These are phyloP conservation scores for Colletotrichum sp. DNA, from an alignment of 2,329 filamentous ascomycete species.

Conservation along the genomic window DNA sequence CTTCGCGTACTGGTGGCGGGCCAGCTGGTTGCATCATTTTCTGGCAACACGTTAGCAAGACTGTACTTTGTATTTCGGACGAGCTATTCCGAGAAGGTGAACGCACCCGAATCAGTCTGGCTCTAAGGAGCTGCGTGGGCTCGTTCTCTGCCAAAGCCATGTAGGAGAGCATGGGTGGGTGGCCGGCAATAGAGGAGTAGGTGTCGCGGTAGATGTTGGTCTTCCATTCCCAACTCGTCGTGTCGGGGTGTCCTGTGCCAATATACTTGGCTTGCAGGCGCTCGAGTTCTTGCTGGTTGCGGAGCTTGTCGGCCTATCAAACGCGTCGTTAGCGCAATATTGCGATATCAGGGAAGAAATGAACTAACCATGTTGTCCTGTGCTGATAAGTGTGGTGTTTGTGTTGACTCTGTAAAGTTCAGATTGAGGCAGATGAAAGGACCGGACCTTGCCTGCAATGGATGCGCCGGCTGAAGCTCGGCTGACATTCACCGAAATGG, in stretches of 20 bases:
- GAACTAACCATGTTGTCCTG: constrained; percentile 7
- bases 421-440: neutral
- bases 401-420: neutral
- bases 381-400: neutral
- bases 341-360: no score
- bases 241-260: constrained; percentile 95
- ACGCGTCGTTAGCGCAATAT: neutral
- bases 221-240: constrained; percentile 96
- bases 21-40: constrained; percentile 72
- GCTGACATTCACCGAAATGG: neutral
- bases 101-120: constrained; percentile 76
- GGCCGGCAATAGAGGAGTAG: constrained; percentile 86
- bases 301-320: constrained; percentile 89
- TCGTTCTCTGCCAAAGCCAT: constrained; percentile 91
- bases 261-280: constrained; percentile 94
- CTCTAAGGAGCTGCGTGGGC: constrained; percentile 78
- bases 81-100: neutral
- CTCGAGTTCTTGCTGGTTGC: constrained; percentile 96
- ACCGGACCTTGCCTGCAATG: neutral
- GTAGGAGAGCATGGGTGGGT: constrained; percentile 86
- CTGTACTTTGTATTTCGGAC: neutral
- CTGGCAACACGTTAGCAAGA: constrained; percentile 34
- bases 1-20: constrained; percentile 62
- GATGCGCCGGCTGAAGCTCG: constrained; percentile 21
- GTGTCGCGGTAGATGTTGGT: constrained; percentile 96